phyloP scores from a whole-genome alignment of 2,329 filamentous ascomycete species.

The Periconia macrospinosa region DNA sequence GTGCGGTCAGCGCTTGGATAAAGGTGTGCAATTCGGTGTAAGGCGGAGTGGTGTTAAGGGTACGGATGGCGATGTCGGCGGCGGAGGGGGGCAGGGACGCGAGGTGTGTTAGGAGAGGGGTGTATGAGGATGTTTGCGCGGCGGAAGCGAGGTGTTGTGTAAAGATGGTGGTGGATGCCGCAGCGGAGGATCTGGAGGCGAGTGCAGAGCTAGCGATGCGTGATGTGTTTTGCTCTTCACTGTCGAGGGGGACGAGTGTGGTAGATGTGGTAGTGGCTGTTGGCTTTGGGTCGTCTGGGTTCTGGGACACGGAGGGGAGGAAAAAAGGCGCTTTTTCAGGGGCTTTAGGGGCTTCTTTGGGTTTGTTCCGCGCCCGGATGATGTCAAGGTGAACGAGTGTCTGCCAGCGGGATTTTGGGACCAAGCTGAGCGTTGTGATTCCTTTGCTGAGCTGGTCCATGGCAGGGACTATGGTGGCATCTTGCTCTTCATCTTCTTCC shows the following conservation, averaged over 20 bases:
- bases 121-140: conserved; percentile 54
- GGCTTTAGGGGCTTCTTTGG: conserved; percentile 84
- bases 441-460: conserved; percentile 79
- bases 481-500: conserved; percentile 54
- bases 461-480: conserved; percentile 47
- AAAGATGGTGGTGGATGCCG: conserved; percentile 44
- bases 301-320: conserved; percentile 66
- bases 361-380: conserved; percentile 90
- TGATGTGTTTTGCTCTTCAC: conserved; percentile 26
- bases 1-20: conserved; percentile 74
- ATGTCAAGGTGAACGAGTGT: conserved; percentile 89
- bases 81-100: conserved; percentile 80
- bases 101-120: conserved; percentile 73
- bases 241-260: conserved; percentile 10
- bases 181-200: conserved; percentile 31
- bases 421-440: conserved; percentile 84
- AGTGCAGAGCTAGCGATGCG: conserved; percentile 39
- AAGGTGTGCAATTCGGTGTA: conserved; percentile 77
- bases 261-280: conserved; percentile 1
- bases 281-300: conserved; percentile 15
- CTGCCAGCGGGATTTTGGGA: conserved; percentile 92
- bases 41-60: conserved; percentile 59
- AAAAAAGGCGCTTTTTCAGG: conserved; percentile 97
- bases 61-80: conserved; percentile 88
- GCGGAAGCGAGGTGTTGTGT: conserved; percentile 53